A percentile compares a stretch with the other conserved stretches of the same genome.
These are phyloP conservation scores for Beta vulgaris DNA, from an alignment of 148 eudicot genomes.

Conservation along the genomic window DNA sequence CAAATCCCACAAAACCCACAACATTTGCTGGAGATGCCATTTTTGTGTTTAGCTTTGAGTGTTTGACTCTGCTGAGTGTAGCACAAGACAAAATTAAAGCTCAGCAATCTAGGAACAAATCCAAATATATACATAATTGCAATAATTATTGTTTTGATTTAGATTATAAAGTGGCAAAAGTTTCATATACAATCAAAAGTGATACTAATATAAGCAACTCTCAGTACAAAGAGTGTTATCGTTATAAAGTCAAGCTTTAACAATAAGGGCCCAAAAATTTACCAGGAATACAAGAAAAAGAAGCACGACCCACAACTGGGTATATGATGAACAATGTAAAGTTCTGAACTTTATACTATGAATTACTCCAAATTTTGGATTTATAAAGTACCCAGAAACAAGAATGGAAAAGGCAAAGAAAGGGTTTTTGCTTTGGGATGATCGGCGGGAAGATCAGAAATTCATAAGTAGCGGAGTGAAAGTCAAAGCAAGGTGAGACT, in stretches of 20 bases:
- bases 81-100: background rate
- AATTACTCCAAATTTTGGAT: background rate
- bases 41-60: background rate
- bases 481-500: no score
- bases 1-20: constrained; percentile 75
- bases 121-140: background rate
- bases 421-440: background rate
- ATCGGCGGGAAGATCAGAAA: no score
- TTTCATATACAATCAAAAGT: background rate
- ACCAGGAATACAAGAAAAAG: background rate
- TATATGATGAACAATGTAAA: background rate
- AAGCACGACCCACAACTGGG: background rate
- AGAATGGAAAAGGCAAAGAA: background rate
- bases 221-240: background rate
- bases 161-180: background rate
- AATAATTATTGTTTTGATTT: no score
- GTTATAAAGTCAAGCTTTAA: background rate
- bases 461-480: no score
- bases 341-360: background rate
- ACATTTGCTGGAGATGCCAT: constrained; percentile 35
- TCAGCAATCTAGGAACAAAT: background rate
- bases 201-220: background rate
- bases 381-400: background rate
- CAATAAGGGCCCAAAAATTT: background rate
- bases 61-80: no score